A percentile compares a stretch with the other conserved stretches of the same genome.
Evolutionary conservation across 2,329 filamentous ascomycete genomes (phyloP).

Genomic region (Orbilia javanica): DNA sequence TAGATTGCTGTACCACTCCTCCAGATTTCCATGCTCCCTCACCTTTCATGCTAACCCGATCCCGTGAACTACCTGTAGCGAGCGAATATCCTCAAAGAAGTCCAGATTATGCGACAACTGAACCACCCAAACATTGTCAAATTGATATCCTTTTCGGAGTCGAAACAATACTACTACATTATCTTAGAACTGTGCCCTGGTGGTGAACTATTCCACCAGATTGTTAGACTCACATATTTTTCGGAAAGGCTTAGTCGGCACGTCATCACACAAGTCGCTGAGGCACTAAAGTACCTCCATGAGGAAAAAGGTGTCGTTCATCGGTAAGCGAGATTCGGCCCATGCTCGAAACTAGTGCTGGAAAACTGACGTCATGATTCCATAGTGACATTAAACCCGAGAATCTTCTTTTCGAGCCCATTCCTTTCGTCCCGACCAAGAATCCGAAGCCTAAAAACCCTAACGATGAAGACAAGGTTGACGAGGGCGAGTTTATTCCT

Average conservation of each 20-base stretch:
- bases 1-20: conserved; percentile 45
- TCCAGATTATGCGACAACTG: conserved; percentile 97
- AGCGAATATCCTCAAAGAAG: conserved; percentile 97
- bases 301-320: conserved; percentile 96
- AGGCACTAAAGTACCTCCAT: conserved; percentile 91
- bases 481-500: conserved; percentile 91
- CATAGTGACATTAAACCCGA: conserved; percentile 96
- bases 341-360: conserved; percentile 49
- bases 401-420: conserved; percentile 92
- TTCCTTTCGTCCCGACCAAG: conserved; percentile 82
- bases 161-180: conserved; percentile 96
- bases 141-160: conserved; percentile 92
- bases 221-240: conserved; percentile 97
- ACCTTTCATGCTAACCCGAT: conserved; percentile 54
- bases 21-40: background rate
- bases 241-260: conserved; percentile 95
- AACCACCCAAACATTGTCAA: conserved; percentile 97
- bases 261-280: conserved; percentile 94
- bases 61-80: conserved; percentile 73
- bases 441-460: conserved; percentile 82
- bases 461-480: conserved; percentile 95
- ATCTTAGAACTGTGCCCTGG: conserved; percentile 94
- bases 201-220: conserved; percentile 97
- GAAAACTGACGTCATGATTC: conserved; percentile 64
- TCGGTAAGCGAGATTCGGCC: conserved; percentile 76